Conservation (phyloP, 352 stramenopile genomes). For the Phytopythium vexans region DNA sequence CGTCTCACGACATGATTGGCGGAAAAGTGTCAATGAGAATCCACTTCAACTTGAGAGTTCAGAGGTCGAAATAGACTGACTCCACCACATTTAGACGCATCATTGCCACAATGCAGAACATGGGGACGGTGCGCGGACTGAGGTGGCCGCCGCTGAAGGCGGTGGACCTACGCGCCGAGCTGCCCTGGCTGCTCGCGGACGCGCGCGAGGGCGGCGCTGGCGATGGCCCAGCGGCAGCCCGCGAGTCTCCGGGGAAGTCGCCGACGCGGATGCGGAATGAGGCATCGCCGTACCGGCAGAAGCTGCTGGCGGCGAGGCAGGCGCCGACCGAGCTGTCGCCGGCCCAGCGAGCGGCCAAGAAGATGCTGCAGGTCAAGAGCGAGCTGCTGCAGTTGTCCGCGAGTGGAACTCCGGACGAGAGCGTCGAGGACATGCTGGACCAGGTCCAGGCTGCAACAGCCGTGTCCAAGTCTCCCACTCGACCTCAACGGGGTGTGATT, state of each 20-base stretch:
- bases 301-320: conserved; percentile 13
- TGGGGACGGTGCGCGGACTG: conserved; percentile 21
- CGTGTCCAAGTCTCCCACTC: not conserved
- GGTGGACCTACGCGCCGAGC: conserved; percentile 42
- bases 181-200: conserved; percentile 30
- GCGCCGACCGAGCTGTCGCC: conserved; percentile 26
- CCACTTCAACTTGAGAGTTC: not conserved
- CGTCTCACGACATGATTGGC: not conserved
- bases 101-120: no score
- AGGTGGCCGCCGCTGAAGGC: conserved; percentile 23
- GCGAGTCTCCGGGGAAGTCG: not conserved
- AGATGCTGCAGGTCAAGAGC: conserved; percentile 49
- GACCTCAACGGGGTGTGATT: no score
- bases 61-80: not conserved
- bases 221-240: not conserved
- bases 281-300: conserved; percentile 39
- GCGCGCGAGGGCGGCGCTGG: not conserved
- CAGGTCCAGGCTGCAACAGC: not conserved
- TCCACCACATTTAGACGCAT: no score
- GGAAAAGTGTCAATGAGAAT: not conserved
- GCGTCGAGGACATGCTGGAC: not conserved
- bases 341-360: conserved; percentile 45
- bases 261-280: no score
- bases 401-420: not conserved
- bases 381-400: conserved; percentile 18